Conservation (phyloP, 176 grass and related monocot species). For the Eleusine indica region DNA sequence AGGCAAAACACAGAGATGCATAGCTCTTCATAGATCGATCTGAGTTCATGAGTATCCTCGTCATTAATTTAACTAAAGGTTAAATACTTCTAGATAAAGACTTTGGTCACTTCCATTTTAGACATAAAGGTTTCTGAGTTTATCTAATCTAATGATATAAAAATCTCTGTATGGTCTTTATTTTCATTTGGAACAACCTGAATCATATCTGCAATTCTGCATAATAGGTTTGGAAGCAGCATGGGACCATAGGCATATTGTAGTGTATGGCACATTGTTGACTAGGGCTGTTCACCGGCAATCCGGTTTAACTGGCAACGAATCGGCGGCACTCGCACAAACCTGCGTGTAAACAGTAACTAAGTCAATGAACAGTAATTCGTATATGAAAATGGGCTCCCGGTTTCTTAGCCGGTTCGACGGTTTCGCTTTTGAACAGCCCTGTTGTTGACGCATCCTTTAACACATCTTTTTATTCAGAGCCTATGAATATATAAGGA, state of each 20-base stretch:
- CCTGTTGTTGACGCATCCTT: not conserved
- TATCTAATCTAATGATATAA: slow-evolving; percentile 18
- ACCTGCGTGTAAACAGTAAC: too few species aligned
- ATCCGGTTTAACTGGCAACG: too few species aligned
- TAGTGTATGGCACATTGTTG: slow-evolving; percentile 21
- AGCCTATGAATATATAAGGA: too few species aligned
- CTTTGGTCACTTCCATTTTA: not conserved
- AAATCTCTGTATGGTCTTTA: slow-evolving; percentile 15
- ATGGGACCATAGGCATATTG: slow-evolving; percentile 3
- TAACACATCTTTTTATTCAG: too few species aligned
- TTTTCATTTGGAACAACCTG: slow-evolving; percentile 14
- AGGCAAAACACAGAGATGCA: slow-evolving; percentile 14
- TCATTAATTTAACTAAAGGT: slow-evolving; percentile 5
- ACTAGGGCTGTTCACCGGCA: too few species aligned
- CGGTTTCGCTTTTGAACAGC: too few species aligned
- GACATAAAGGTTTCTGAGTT: slow-evolving; percentile 15
- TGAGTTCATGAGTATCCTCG: not conserved
- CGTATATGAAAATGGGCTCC: too few species aligned
- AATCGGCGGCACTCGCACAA: too few species aligned
- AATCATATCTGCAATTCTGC: not conserved
- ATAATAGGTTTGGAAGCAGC: slow-evolving; percentile 14
- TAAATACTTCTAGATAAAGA: not conserved
- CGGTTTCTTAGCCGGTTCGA: too few species aligned
- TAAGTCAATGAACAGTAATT: too few species aligned
- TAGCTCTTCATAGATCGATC: slow-evolving; percentile 20